These are phyloP conservation scores for Coccomyxa subellipsoidea DNA, from an alignment of 163 green algal species.

Conservation along the genomic window DNA sequence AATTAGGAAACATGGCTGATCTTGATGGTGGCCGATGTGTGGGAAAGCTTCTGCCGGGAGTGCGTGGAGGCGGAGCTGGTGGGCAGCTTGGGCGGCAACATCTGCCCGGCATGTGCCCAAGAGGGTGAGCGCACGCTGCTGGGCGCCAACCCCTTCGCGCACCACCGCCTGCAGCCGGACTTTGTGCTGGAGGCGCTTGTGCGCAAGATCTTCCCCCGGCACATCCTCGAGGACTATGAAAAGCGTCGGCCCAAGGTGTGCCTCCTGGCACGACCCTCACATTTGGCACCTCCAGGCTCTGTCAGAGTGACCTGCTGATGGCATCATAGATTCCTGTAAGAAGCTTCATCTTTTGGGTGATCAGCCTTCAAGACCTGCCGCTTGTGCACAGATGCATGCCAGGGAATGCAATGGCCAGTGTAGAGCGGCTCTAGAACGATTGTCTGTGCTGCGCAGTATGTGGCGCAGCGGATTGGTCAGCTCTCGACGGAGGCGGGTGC, in stretches of 20 bases:
- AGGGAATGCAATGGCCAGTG: neutral
- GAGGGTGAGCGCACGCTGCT: constrained; percentile 13
- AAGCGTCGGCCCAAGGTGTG: neutral
- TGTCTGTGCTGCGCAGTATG: neutral
- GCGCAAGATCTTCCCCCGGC: constrained; percentile 22
- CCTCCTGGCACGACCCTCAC: too few relatives aligned
- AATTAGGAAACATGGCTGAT: neutral
- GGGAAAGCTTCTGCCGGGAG: constrained; percentile 29
- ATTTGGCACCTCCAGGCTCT: too few relatives aligned
- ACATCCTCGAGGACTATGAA: neutral
- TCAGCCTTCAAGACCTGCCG: neutral
- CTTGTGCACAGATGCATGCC: neutral
- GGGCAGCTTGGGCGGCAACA: neutral
- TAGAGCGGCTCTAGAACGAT: neutral
- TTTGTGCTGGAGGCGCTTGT: constrained; percentile 22
- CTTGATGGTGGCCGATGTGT: too few relatives aligned
- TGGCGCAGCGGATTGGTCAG: neutral
- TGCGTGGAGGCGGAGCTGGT: constrained; percentile 22
- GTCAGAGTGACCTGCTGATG: neutral
- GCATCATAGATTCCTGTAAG: neutral
- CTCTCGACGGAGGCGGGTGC: neutral
- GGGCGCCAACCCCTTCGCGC: constrained; percentile 11
- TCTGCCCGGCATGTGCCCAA: constrained; percentile 17
- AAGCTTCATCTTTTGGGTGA: neutral
- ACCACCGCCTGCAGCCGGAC: constrained; percentile 24